Percentiles rank a stretch among this genome's conserved stretches.
phyloP scores from a whole-genome alignment of 805 yeast species.

The Pichia scutulata region DNA sequence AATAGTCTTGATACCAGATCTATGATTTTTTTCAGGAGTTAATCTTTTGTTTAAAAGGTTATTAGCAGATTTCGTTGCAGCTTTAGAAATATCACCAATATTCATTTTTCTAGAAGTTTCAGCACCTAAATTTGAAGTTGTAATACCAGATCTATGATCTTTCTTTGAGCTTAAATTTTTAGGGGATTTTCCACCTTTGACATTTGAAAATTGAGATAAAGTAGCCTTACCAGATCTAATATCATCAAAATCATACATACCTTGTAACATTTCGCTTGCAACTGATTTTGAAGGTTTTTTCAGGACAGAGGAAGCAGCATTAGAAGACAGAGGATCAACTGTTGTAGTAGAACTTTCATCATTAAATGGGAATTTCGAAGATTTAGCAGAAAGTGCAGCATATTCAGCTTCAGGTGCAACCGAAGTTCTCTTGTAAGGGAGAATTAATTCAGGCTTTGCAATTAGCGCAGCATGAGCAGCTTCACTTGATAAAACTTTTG shows the following conservation, averaged over 20 bases:
- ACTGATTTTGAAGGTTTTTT: conserved; percentile 21
- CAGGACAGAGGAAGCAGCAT: conserved; percentile 39
- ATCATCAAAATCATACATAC: conserved; percentile 37
- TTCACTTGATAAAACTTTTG: conserved; percentile 49
- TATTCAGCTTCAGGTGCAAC: conserved; percentile 41
- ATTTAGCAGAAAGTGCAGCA: conserved; percentile 33
- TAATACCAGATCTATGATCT: conserved; percentile 22
- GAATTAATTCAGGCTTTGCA: conserved; percentile 38
- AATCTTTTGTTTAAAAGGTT: conserved; percentile 38
- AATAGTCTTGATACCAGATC: conserved; percentile 27
- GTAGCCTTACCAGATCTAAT: conserved; percentile 33
- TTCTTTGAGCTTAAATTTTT: conserved; percentile 11
- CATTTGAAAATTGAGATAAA: conserved; percentile 20
- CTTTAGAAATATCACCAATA: conserved; percentile 22
- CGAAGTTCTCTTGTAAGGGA: conserved; percentile 40
- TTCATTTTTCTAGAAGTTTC: conserved; percentile 26
- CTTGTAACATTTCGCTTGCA: conserved; percentile 34
- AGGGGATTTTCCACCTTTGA: conserved; percentile 11
- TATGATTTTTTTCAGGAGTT: conserved; percentile 31
- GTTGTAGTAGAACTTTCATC: conserved; percentile 11
- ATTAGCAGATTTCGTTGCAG: conserved; percentile 34
- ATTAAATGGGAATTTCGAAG: conserved; percentile 26
- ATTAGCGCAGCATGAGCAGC: conserved; percentile 60
- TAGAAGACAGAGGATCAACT: conserved; percentile 26
- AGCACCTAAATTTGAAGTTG: conserved; percentile 22